These are phyloP conservation scores for Castanea crenata DNA, from an alignment of 306 rosid genomes.

Conservation along the genomic window DNA sequence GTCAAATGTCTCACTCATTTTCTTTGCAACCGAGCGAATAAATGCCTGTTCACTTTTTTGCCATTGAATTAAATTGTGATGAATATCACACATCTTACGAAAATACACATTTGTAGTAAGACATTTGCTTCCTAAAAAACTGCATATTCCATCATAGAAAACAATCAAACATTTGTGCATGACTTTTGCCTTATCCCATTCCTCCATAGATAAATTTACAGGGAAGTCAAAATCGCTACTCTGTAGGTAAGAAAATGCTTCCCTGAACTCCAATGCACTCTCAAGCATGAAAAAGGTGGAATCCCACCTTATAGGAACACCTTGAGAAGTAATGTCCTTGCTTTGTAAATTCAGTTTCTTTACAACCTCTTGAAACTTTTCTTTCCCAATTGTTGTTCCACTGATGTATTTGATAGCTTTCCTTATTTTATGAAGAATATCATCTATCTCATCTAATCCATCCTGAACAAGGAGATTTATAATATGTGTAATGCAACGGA, in stretches of 20 bases:
- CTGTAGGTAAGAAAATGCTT: not conserved
- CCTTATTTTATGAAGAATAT: not conserved
- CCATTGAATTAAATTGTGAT: not conserved
- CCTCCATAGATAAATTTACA: not conserved
- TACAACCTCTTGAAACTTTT: not conserved
- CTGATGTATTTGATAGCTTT: not conserved
- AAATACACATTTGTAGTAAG: not conserved
- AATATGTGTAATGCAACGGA: not conserved
- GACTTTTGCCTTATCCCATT: not conserved
- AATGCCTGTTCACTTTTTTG: not conserved
- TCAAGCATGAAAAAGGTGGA: not conserved
- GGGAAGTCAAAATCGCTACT: not conserved
- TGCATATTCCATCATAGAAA: not conserved
- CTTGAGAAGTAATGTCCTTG: not conserved
- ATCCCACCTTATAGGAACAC: not conserved
- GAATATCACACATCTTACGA: not conserved
- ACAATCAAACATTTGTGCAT: not conserved
- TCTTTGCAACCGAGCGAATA: accelerated
- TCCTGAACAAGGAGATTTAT: not conserved
- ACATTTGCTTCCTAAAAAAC: not conserved
- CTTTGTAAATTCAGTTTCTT: too few species aligned
- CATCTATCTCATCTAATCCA: not conserved
- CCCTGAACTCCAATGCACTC: not conserved
- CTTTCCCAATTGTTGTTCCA: not conserved
- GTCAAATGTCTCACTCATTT: not conserved